Evolutionary conservation across 768 basidiomycete genomes (phyloP), one percentile per base, ranked within the genome.

Genomic region (Steccherinum ochraceum): DNA sequence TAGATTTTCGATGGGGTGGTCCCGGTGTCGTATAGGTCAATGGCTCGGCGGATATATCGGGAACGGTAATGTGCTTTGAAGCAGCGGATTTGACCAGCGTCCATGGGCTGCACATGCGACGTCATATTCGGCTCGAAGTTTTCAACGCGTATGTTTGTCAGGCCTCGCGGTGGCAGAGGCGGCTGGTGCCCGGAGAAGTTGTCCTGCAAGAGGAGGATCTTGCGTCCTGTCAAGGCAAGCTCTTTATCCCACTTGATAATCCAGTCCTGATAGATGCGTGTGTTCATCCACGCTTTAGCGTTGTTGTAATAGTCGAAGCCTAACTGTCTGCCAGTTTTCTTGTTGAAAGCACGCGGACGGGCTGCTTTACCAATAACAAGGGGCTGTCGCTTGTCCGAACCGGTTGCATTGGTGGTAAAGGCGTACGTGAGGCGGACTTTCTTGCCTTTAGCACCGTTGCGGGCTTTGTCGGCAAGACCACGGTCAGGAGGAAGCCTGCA

Each of bases 201-300:
- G 52, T 70, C 66, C 18, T 66, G 50, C 3, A 60, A 45, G 2
- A 70, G 58, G 24, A 57, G 39, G 24, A 71, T 60, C 21, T 65
- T 46, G 11, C 35, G 35, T 11, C 0, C 61, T 47, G 3, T 62
- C 54, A 48, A 58, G 11, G 27, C 26, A 24, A 69, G 60, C 24
- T 63, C 30, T 19, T 51, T 20, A 49, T 67, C 61, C 44, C 61
- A 49, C 13, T 54, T 44, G 39, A 57, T 61, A 44, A 69, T 52
- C 49, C 57, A 72, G 63, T 70, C 67, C 52, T 71, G 55, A 52
- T 66, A 73, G 1, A 70, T 46, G 3, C 52, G 51, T 13, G 53
- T 24, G 40, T 61, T 72, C 72, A 74, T 72, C 70, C 71, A 72
- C 4, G 68, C 65, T 47, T 59, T 73, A 51, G 58, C 63, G 58